Percentiles rank a stretch among this genome's conserved stretches.
Conservation (phyloP, 768 basidiomycete genomes). For the Russula sp. region DNA sequence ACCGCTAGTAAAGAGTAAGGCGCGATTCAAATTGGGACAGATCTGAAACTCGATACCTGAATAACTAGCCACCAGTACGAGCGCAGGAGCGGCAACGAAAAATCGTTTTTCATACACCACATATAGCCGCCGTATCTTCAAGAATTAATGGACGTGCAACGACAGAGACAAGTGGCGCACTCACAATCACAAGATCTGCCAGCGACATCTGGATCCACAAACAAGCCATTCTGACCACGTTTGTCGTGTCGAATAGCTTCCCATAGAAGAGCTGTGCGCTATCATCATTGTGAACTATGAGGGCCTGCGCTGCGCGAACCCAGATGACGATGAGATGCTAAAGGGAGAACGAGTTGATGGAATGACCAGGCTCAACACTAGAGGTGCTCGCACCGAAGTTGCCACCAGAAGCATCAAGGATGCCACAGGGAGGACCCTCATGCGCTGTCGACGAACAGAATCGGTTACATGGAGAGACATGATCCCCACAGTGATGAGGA, state of each 20-base stretch:
- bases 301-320: not conserved
- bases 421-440: not conserved
- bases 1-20: not conserved
- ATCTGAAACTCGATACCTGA: not conserved
- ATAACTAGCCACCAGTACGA: conserved; percentile 4
- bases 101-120: not conserved
- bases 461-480: not conserved
- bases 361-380: not conserved
- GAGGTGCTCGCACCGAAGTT: not conserved
- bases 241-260: not conserved
- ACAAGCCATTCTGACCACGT: not conserved
- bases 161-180: not conserved
- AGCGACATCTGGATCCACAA: not conserved
- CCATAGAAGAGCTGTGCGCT: not conserved
- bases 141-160: not conserved
- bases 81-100: not conserved
- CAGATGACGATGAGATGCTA: conserved; percentile 7
- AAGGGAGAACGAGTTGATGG: not conserved
- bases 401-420: conserved; percentile 4
- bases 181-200: not conserved
- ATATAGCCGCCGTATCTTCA: conserved; percentile 12
- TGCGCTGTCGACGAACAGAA: not conserved
- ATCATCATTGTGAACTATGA: not conserved
- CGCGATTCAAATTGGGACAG: not conserved
- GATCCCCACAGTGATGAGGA: not conserved